phyloP scores from a whole-genome alignment of 1,284 basidiomycete species.

The Apiotrichum brassicae region DNA sequence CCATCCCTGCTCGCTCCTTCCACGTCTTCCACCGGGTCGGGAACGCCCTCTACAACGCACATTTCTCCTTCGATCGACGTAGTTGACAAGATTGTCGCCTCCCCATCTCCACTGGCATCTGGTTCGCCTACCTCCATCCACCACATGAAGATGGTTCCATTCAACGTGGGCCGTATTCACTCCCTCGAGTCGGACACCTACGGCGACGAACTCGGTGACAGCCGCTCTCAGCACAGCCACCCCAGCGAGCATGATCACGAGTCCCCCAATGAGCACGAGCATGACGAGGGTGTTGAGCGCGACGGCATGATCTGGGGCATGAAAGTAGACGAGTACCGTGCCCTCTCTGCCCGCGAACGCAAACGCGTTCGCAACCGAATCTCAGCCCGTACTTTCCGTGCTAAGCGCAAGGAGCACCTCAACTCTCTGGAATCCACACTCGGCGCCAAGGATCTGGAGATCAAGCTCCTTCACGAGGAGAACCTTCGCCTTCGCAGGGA shows the following conservation, averaged over 20 bases:
- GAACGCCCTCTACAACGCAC: conserved; percentile 2
- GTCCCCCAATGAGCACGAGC: conserved; percentile 28
- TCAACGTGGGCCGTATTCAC: conserved; percentile 3
- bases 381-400: conserved; percentile 45
- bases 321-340: conserved; percentile 44
- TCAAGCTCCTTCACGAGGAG: conserved; percentile 41
- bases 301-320: conserved; percentile 49
- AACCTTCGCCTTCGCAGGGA: conserved; percentile 34
- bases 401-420: conserved; percentile 46
- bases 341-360: conserved; percentile 41
- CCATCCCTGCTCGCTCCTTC: conserved; percentile 26
- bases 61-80: conserved; percentile 27
- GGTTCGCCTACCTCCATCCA: conserved; percentile 6
- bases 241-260: conserved; percentile 4
- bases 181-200: conserved; percentile 33
- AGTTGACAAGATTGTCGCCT: conserved; percentile 27
- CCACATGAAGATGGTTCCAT: not conserved
- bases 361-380: conserved; percentile 47
- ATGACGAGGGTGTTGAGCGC: conserved; percentile 44
- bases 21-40: not conserved
- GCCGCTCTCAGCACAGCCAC: conserved; percentile 7
- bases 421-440: conserved; percentile 36
- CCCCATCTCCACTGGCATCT: conserved; percentile 14
- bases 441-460: conserved; percentile 36
- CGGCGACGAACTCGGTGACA: conserved; percentile 17